These are phyloP conservation scores for Jatropha podagrica DNA, from an alignment of 441 rosid species.

Conservation along the genomic window DNA sequence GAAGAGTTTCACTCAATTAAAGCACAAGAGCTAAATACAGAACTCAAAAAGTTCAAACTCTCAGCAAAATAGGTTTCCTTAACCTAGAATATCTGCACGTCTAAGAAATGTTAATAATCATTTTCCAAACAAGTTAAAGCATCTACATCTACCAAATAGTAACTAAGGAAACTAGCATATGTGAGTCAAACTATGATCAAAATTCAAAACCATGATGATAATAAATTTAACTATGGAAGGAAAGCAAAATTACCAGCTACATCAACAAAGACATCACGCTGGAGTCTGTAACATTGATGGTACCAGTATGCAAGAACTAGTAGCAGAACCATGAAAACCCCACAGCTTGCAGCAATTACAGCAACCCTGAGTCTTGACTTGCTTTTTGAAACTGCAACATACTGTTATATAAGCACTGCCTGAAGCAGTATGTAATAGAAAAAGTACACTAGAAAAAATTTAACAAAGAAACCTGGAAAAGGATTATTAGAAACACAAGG, in stretches of 20 bases:
- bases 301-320: conserved; percentile 50
- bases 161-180: no score
- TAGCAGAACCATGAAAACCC: conserved; percentile 48
- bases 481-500: conserved; percentile 70
- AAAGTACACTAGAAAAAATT: background rate
- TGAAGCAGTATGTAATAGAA: background rate
- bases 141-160: no score
- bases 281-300: conserved; percentile 40
- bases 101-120: no score
- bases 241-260: conserved; percentile 58
- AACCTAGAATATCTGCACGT: no score
- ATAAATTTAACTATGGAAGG: conserved; percentile 3
- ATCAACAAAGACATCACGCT: conserved; percentile 61
- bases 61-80: no score
- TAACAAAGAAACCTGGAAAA: conserved; percentile 49
- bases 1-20: no score
- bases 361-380: conserved; percentile 59
- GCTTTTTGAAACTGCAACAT: conserved; percentile 50
- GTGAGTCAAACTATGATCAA: no score
- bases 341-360: conserved; percentile 52
- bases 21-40: no score
- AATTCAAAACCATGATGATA: background rate
- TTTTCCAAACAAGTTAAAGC: no score
- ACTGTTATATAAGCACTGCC: conserved; percentile 14
- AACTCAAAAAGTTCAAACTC: no score